Conservation (phyloP, 805 yeast genomes). For the Candida parachauliodes region DNA sequence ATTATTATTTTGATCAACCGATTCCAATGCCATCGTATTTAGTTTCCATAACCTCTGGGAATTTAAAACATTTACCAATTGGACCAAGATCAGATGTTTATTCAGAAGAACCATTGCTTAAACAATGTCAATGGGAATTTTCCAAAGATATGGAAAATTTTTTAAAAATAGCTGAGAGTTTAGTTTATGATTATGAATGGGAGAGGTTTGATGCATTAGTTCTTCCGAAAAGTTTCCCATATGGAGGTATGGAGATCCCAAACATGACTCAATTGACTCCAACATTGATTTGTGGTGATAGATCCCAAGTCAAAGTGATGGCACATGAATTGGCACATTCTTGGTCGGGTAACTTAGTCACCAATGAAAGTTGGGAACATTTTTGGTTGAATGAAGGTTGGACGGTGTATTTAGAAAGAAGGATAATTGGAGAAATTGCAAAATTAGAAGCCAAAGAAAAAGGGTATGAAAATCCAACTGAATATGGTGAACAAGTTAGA, state of each 20-base stretch:
- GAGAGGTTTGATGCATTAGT: conserved; percentile 29
- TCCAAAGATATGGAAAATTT: conserved; percentile 33
- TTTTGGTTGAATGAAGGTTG: conserved; percentile 39
- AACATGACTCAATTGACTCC: conserved; percentile 33
- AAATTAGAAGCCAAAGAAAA: conserved; percentile 20
- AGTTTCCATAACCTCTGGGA: conserved; percentile 33
- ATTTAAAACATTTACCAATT: conserved; percentile 24
- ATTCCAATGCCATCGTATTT: conserved; percentile 34
- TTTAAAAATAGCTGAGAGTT: conserved; percentile 29
- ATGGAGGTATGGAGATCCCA: conserved; percentile 40
- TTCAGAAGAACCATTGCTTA: conserved; percentile 23
- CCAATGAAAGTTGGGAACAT: conserved; percentile 36
- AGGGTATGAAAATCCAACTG: conserved; percentile 13
- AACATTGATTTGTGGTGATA: conserved; percentile 29
- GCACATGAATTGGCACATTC: conserved; percentile 38
- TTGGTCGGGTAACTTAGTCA: conserved; percentile 37
- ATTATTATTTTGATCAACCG: conserved; percentile 28
- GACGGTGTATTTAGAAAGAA: conserved; percentile 33
- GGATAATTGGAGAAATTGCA: conserved; percentile 30
- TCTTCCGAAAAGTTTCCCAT: conserved; percentile 31
- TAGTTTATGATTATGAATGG: conserved; percentile 34
- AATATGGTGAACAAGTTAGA: conserved; percentile 29
- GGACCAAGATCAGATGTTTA: conserved; percentile 34
- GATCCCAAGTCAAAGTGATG: conserved; percentile 32
- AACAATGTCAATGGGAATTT: conserved; percentile 33